These are phyloP conservation scores for Lentinula edodes DNA, from an alignment of 768 basidiomycete genomes.

Conservation along the genomic window DNA sequence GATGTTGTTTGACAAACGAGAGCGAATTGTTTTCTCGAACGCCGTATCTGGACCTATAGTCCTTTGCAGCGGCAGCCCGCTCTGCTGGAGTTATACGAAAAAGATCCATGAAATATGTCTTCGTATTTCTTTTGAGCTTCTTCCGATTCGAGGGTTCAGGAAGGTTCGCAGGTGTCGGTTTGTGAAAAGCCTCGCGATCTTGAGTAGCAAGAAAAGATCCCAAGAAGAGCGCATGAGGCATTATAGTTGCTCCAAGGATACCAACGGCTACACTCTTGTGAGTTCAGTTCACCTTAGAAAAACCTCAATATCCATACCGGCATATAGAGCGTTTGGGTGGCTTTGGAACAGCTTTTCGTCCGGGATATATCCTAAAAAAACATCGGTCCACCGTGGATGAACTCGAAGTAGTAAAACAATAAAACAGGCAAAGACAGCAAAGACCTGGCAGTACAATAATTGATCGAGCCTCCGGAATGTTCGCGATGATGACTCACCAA, in stretches of 20 bases:
- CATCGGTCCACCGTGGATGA: slow-evolving; percentile 56
- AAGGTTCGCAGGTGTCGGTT: slow-evolving; percentile 7
- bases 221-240: slow-evolving; percentile 62
- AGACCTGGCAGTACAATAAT: slow-evolving; percentile 26
- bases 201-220: slow-evolving; percentile 58
- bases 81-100: slow-evolving; percentile 27
- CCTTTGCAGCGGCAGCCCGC: slow-evolving; percentile 22
- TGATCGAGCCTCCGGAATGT: too few species aligned
- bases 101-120: slow-evolving; percentile 13
- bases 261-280: slow-evolving; percentile 39
- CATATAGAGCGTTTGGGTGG: slow-evolving; percentile 44
- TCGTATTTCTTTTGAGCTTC: slow-evolving; percentile 7
- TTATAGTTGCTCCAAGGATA: slow-evolving; percentile 67
- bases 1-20: slow-evolving; percentile 43
- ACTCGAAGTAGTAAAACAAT: slow-evolving; percentile 58
- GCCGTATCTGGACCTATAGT: slow-evolving; percentile 32
- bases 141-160: slow-evolving; percentile 11
- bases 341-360: slow-evolving; percentile 44
- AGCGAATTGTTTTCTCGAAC: slow-evolving; percentile 45
- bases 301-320: slow-evolving; percentile 25
- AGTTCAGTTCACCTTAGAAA: neutral
- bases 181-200: slow-evolving; percentile 34
- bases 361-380: slow-evolving; percentile 67
- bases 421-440: slow-evolving; percentile 65
- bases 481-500: slow-evolving; percentile 35